These are phyloP conservation scores for Phaeosphaeriaceae sp. DNA, from an alignment of 2,329 filamentous ascomycete species.

Conservation along the genomic window DNA sequence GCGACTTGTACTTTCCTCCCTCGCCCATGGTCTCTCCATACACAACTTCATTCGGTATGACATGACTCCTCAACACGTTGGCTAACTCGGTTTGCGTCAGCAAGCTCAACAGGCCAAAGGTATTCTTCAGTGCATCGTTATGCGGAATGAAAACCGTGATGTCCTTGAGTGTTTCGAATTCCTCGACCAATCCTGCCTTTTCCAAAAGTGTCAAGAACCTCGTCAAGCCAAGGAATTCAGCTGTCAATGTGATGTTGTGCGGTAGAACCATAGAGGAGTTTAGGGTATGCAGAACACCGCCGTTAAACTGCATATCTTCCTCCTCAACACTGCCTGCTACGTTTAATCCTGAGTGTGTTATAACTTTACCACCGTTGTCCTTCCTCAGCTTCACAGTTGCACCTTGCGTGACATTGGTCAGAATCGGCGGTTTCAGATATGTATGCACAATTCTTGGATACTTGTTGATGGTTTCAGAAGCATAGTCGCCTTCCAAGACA, in stretches of 20 bases:
- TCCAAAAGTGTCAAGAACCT: not conserved
- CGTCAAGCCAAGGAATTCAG: not conserved
- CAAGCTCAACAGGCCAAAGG: not conserved
- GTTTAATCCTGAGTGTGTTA: not conserved
- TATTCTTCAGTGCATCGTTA: not conserved
- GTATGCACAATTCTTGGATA: not conserved
- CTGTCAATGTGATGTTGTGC: slow-evolving; percentile 1
- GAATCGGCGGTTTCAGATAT: not conserved
- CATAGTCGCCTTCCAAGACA: not conserved
- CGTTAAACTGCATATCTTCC: not conserved
- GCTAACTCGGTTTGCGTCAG: not conserved
- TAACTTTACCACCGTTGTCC: not conserved
- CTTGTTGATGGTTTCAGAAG: not conserved
- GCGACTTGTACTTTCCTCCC: not conserved
- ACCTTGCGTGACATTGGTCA: not conserved
- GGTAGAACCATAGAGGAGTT: slow-evolving; percentile 1
- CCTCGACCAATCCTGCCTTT: not conserved
- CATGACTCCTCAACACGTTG: not conserved
- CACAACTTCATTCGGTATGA: slow-evolving; percentile 2
- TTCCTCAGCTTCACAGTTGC: not conserved
- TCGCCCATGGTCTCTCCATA: not conserved
- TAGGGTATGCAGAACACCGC: not conserved
- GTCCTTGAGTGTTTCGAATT: not conserved
- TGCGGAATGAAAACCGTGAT: not conserved
- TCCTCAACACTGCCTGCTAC: not conserved